phyloP scores from a whole-genome alignment of 2,329 filamentous ascomycete species.

The Fusarium ambrosium region DNA sequence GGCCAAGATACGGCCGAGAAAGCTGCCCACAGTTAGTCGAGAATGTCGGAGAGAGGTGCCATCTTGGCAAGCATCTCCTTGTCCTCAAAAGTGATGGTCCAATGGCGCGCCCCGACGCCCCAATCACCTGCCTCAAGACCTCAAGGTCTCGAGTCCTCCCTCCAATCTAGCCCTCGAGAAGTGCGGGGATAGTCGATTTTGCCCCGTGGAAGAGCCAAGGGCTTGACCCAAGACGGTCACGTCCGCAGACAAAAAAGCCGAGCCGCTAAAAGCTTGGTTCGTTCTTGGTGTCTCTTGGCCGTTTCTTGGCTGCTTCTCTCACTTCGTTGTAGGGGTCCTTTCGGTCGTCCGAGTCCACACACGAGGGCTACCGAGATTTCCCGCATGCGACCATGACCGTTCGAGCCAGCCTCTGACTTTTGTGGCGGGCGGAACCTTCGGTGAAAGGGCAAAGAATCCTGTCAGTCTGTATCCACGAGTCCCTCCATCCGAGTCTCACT shows the following conservation, averaged over 20 bases:
- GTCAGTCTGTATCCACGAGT: constrained; percentile 10
- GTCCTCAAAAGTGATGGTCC: constrained; percentile 19
- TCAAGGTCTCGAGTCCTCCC: constrained; percentile 12
- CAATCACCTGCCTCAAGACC: neutral
- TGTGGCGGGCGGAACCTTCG: constrained; percentile 14
- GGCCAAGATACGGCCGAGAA: constrained; percentile 35
- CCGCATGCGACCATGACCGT: constrained; percentile 23
- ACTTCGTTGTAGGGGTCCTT: constrained; percentile 22
- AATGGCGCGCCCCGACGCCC: constrained; percentile 26
- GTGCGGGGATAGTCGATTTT: constrained; percentile 42
- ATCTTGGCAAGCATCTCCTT: constrained; percentile 30
- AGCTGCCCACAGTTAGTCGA: constrained; percentile 23
- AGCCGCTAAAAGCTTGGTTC: constrained; percentile 44
- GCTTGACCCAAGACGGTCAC: constrained; percentile 10
- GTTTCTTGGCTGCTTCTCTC: constrained; percentile 30
- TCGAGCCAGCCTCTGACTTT: constrained; percentile 23
- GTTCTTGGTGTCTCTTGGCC: constrained; percentile 16
- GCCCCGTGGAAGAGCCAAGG: constrained; percentile 10
- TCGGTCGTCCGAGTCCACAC: constrained; percentile 26
- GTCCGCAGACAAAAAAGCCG: constrained; percentile 28
- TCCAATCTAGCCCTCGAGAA: constrained; percentile 32
- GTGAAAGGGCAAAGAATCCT: constrained; percentile 6
- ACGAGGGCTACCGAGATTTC: constrained; percentile 25
- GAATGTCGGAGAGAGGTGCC: constrained; percentile 28
- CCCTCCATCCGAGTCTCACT: constrained; percentile 31